These are phyloP conservation scores for Thelephora terrestris DNA, from an alignment of 1,284 basidiomycete species.

Conservation along the genomic window DNA sequence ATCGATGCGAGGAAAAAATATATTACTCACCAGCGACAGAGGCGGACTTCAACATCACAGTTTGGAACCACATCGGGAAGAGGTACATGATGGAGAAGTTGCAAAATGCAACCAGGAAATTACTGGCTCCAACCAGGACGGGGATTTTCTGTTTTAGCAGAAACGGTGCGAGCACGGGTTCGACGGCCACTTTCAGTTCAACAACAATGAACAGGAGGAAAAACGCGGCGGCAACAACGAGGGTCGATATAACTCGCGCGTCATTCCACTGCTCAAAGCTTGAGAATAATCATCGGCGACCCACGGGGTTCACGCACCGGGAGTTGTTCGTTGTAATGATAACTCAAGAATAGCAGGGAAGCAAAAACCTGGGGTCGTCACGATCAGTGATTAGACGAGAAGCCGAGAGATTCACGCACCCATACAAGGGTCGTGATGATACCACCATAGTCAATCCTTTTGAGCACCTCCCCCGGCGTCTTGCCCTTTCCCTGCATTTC, in stretches of 20 bases:
- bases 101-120: conserved; percentile 67
- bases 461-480: conserved; percentile 41
- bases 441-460: conserved; percentile 58
- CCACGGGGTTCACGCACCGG: conserved; percentile 29
- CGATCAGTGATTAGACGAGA: neutral
- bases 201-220: conserved; percentile 47
- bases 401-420: conserved; percentile 29
- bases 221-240: conserved; percentile 38
- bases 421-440: conserved; percentile 48
- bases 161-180: conserved; percentile 67
- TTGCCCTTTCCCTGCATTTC: conserved; percentile 37
- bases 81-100: conserved; percentile 74
- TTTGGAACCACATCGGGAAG: conserved; percentile 84
- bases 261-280: conserved; percentile 8
- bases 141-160: conserved; percentile 60
- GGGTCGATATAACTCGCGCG: neutral
- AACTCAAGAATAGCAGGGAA: conserved; percentile 59
- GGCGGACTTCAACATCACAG: conserved; percentile 62
- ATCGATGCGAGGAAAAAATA: neutral
- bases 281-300: conserved; percentile 4
- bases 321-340: conserved; percentile 55
- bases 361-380: conserved; percentile 43
- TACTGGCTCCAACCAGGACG: conserved; percentile 60
- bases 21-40: conserved; percentile 32
- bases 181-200: conserved; percentile 53